Percentiles rank a stretch among this genome's conserved stretches.
phyloP scores from a whole-genome alignment of 257 asterid genomes.

The Nicotiana knightiana region DNA sequence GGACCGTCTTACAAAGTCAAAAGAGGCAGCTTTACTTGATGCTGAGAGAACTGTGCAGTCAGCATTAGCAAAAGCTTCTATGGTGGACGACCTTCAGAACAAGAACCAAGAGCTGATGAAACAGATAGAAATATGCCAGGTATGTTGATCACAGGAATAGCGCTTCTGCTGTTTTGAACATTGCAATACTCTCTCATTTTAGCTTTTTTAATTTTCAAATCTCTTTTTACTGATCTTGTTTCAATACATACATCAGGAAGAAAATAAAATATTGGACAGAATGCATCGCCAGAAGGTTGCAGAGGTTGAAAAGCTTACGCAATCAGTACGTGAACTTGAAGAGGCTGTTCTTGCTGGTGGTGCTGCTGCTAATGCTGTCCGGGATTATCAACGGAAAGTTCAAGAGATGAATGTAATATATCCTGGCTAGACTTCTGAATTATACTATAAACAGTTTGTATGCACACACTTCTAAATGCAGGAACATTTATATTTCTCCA shows the following conservation, averaged over 20 bases:
- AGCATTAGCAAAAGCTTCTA: slow-evolving; percentile 92
- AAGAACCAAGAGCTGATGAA: slow-evolving; percentile 95
- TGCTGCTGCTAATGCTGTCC: slow-evolving; percentile 24
- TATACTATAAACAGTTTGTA: background rate
- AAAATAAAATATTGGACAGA: slow-evolving; percentile 18
- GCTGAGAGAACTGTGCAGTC: slow-evolving; percentile 93
- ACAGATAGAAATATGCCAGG: slow-evolving; percentile 98
- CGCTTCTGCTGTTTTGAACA: background rate
- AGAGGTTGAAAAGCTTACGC: slow-evolving; percentile 24
- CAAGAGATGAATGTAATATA: slow-evolving; percentile 23
- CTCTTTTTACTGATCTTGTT: background rate
- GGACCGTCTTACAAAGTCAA: slow-evolving; percentile 91
- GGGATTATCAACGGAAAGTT: slow-evolving; percentile 25
- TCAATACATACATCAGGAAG: slow-evolving; percentile 22
- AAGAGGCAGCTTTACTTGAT: slow-evolving; percentile 95
- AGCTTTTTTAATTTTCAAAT: background rate
- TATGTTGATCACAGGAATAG: slow-evolving; percentile 10
- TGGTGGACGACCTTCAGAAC: slow-evolving; percentile 98
- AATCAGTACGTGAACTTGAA: slow-evolving; percentile 24
- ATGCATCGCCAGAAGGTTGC: slow-evolving; percentile 24
- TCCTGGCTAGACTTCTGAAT: background rate
- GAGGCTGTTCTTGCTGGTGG: slow-evolving; percentile 25
- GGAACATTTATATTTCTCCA: background rate
- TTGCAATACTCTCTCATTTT: background rate
- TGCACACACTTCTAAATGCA: background rate